phyloP scores from a whole-genome alignment of 352 stramenopile genomes.

The Pythium rishiriense region DNA sequence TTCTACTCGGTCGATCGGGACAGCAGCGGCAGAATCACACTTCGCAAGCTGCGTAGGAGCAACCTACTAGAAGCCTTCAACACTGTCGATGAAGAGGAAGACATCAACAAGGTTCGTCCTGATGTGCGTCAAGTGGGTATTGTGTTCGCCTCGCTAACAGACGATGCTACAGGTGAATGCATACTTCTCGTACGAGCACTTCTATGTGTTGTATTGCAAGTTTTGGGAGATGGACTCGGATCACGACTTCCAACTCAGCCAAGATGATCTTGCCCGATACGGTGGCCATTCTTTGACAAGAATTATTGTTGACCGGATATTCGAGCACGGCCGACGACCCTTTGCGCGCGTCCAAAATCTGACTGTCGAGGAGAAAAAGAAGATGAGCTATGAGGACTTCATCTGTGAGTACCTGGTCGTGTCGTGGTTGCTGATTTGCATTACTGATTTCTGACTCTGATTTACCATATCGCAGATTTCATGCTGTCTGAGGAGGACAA shows the following conservation, averaged over 20 bases:
- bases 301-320: conserved; percentile 89
- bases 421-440: neutral
- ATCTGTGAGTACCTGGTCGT: conserved; percentile 62
- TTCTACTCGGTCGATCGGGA: conserved; percentile 94
- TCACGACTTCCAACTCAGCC: conserved; percentile 84
- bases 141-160: neutral
- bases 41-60: conserved; percentile 92
- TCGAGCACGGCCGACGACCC: conserved; percentile 74
- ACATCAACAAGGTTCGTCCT: conserved; percentile 98
- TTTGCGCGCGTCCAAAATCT: conserved; percentile 82
- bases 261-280: conserved; percentile 84
- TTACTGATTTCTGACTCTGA: conserved; percentile 36
- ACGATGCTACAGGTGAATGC: conserved; percentile 71
- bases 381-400: conserved; percentile 91
- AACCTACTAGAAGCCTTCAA: conserved; percentile 96
- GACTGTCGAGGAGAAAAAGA: conserved; percentile 82
- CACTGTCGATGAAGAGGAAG: conserved; percentile 97
- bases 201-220: conserved; percentile 99
- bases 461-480: conserved; percentile 82
- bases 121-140: neutral
- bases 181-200: conserved; percentile 99
- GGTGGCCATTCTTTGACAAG: conserved; percentile 80
- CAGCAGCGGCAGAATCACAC: conserved; percentile 94
- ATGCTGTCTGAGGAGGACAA: conserved; percentile 99
- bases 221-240: conserved; percentile 99